Evolutionary conservation across 352 stramenopile species (phyloP), one percentile per base, ranked within the genome.

Genomic region (Phytophthora litchii): DNA sequence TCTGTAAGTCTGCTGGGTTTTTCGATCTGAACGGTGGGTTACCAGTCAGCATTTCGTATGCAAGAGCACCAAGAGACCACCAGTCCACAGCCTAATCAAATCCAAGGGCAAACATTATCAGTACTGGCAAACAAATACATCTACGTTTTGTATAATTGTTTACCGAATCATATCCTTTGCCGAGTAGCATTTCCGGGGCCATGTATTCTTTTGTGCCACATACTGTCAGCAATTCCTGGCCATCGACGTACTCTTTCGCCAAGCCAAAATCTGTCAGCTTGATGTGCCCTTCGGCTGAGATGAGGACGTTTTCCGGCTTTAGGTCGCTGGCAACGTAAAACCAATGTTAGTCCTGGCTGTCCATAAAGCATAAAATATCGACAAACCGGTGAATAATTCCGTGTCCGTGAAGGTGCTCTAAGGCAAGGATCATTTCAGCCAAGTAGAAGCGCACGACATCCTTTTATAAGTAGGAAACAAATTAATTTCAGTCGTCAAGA

Each of bases 261-360:
- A 98, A 62, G 4, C 93, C 93, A 67, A 98, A 98, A 63, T 98
- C 93, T 1, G 88, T 94, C 20, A 98, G 54, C 46, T 95, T 96
- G 42, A 97, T 71, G 58, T 97, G 81, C 0, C 93, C 93, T 58
- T 95, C 69, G n/a, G 74, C 69, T 42, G 91, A 91, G 46, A 98
- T 83, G 19, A 98, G 72, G 38, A 98, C 82, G 57, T 98, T 98
- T 71, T 97, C 88, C 8, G 91, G 91, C 60, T 98, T 97, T 21
- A 98, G 59, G 48, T 97, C 91, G 3, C 82, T 91, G 42, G 3
- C 1, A 34, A 34, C 10, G 25, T 8, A n/a, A 31, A 31, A 34
- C 10, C 29, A 34, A 34, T 12, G 29, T 34, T 7, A 34, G 29
- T 34, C 29, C 10, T 34, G 10, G 29, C 10, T 13, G 4, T 34